Evolutionary conservation across 805 yeast species (phyloP).

Genomic region (Candida krabiensis): DNA sequence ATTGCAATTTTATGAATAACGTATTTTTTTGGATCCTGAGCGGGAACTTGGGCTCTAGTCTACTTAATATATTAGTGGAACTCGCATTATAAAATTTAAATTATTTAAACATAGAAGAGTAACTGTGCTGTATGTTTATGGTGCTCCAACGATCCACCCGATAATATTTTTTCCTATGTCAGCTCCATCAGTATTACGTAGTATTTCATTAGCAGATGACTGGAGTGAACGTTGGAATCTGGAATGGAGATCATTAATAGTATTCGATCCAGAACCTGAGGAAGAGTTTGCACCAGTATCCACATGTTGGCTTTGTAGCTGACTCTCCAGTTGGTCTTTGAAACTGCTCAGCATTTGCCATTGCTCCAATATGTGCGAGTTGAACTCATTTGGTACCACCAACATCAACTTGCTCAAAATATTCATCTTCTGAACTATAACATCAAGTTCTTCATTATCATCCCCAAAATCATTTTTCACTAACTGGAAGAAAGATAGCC

Average conservation of each 20-base stretch:
- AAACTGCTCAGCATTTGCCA: slow-evolving; percentile 53
- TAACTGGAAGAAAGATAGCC: slow-evolving; percentile 77
- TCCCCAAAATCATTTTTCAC: slow-evolving; percentile 46
- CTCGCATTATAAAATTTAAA: no score
- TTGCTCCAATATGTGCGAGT: slow-evolving; percentile 55
- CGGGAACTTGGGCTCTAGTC: no score
- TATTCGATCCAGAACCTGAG: not conserved
- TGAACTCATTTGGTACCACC: slow-evolving; percentile 54
- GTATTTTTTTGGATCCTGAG: no score
- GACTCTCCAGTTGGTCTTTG: slow-evolving; percentile 28
- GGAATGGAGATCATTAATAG: slow-evolving; percentile 23
- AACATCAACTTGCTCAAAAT: slow-evolving; percentile 53
- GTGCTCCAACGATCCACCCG: slow-evolving; percentile 37
- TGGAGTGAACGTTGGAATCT: slow-evolving; percentile 30
- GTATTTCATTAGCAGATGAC: slow-evolving; percentile 26
- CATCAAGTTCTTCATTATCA: slow-evolving; percentile 8
- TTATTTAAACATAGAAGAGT: no score
- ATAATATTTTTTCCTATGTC: slow-evolving; percentile 34
- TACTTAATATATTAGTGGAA: no score
- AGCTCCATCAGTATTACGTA: slow-evolving; percentile 18
- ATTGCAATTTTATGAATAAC: no score
- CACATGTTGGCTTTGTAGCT: not conserved
- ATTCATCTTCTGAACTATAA: slow-evolving; percentile 43
- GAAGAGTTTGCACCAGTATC: not conserved
- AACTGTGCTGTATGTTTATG: no score